Base-by-base conservation (phyloP, 805 yeast species). In the Huiozyma naganishii region DNA sequence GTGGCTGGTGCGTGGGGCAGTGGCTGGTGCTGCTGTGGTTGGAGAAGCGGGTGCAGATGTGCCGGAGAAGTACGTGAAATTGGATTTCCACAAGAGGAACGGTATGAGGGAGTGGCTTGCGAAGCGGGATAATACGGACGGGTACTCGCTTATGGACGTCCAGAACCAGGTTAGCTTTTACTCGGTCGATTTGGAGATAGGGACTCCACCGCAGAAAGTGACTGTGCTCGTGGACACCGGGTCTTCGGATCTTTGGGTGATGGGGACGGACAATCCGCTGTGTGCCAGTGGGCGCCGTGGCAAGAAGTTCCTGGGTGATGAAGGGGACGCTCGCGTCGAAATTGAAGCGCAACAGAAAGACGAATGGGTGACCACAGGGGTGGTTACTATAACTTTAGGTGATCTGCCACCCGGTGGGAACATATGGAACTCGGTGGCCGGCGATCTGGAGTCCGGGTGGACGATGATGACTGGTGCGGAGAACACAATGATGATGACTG, bases 161-260 rank as follows among this genome's bases (percentile, higher is more conserved):
- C 51, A 46, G 8, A 74, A 74, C 47, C 62, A 66, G 40, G 48
- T 54, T 7, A 63, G 68, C 7, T 75, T 72, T 48, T 76, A 73
- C 50, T 61, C 73, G 23, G 73, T 71, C 3, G 62, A 62, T 7
- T 48, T 76, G 30, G 52, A 57, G 27, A 57, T 83, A 13, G 90
- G 92, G 4, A 73, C 85, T 0, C 72, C 79, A 1, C 54, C 68
- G 0, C 81, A 80, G 52, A 58, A 65, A 11, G 67, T 81, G 5
- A 67, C 67, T 7, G 77, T 81, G 9, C 58, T 79, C 33, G 57
- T 83, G 11, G 92, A 83, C 54, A 83, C 89, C 1, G 92, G 90
- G 3, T 80, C 88, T 0, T 73, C 84, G 0, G 90, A 83, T 57
- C 61, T 83, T n/a, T 83, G 62, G 62, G 74, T 81, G 17, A 67